These are phyloP conservation scores for Cladobotryum protrusum DNA, from an alignment of 2,329 filamentous ascomycete species.

Conservation along the genomic window DNA sequence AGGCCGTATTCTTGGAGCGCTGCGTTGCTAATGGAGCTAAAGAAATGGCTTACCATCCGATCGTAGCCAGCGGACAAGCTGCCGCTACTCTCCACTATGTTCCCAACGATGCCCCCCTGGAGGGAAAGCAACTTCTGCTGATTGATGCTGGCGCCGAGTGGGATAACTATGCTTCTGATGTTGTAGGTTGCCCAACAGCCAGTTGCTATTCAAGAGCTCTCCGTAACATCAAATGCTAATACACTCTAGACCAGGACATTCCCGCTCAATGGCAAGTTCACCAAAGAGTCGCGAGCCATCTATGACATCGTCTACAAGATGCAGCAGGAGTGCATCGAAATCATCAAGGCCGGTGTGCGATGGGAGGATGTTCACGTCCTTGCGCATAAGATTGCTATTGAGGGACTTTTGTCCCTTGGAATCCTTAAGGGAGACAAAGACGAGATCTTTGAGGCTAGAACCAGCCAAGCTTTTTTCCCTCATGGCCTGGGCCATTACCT, in stretches of 20 bases:
- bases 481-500: conserved; percentile 89
- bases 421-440: conserved; percentile 62
- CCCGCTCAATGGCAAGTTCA: conserved; percentile 68
- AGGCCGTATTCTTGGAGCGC: conserved; percentile 70
- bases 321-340: conserved; percentile 70
- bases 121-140: conserved; percentile 69
- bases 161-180: conserved; percentile 64
- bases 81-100: conserved; percentile 87
- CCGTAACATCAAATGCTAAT: conserved; percentile 2
- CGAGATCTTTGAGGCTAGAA: conserved; percentile 70
- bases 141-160: conserved; percentile 79
- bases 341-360: conserved; percentile 64
- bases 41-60: conserved; percentile 82
- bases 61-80: conserved; percentile 72
- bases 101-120: conserved; percentile 64
- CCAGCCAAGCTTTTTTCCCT: conserved; percentile 86
- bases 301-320: conserved; percentile 82
- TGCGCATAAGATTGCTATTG: conserved; percentile 76
- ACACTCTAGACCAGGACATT: conserved; percentile 68
- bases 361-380: conserved; percentile 79
- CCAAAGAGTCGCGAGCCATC: conserved; percentile 62
- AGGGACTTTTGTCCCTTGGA: conserved; percentile 68
- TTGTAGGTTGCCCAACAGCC: conserved; percentile 35
- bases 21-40: conserved; percentile 71
- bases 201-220: not conserved